Evolutionary conservation across 371 early-diverging fungal species (phyloP).

Genomic region (Rhizopus microsporus): DNA sequence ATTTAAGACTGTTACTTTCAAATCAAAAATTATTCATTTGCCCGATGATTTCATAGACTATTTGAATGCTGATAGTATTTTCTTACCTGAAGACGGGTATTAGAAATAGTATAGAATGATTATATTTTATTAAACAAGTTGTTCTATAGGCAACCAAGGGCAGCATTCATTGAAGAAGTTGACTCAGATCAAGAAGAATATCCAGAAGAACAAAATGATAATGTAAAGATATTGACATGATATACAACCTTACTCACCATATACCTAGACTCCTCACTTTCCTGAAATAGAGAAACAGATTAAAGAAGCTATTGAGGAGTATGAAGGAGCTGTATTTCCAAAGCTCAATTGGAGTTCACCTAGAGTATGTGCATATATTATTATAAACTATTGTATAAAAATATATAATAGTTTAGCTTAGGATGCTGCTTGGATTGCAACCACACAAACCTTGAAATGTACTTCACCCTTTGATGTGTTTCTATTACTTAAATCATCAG

Average conservation of each 20-base stretch:
- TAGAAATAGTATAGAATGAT: background rate
- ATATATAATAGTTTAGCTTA: slow-evolving; percentile 9
- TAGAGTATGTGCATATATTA: slow-evolving; percentile 44
- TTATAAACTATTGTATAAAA: background rate
- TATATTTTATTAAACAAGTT: background rate
- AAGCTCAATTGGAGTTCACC: slow-evolving; percentile 96
- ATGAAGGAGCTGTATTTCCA: slow-evolving; percentile 87
- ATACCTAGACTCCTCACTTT: slow-evolving; percentile 49
- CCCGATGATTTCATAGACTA: slow-evolving; percentile 79
- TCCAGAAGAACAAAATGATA: slow-evolving; percentile 25
- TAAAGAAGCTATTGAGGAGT: slow-evolving; percentile 61
- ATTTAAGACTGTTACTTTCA: slow-evolving; percentile 66
- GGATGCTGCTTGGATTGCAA: slow-evolving; percentile 92
- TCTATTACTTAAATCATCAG: slow-evolving; percentile 86
- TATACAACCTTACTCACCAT: too few species aligned
- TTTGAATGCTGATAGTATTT: slow-evolving; percentile 82
- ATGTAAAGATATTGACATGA: slow-evolving; percentile 15
- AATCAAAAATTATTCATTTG: slow-evolving; percentile 70
- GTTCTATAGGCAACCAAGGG: slow-evolving; percentile 36
- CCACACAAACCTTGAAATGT: slow-evolving; percentile 80
- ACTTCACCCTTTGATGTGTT: slow-evolving; percentile 76
- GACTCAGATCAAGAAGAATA: slow-evolving; percentile 50
- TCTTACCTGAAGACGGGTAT: slow-evolving; percentile 71
- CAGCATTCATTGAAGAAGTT: slow-evolving; percentile 45
- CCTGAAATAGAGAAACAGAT: slow-evolving; percentile 67